Evolutionary conservation across 2,329 filamentous ascomycete species (phyloP).

Genomic region (Talaromyces atroroseus): DNA sequence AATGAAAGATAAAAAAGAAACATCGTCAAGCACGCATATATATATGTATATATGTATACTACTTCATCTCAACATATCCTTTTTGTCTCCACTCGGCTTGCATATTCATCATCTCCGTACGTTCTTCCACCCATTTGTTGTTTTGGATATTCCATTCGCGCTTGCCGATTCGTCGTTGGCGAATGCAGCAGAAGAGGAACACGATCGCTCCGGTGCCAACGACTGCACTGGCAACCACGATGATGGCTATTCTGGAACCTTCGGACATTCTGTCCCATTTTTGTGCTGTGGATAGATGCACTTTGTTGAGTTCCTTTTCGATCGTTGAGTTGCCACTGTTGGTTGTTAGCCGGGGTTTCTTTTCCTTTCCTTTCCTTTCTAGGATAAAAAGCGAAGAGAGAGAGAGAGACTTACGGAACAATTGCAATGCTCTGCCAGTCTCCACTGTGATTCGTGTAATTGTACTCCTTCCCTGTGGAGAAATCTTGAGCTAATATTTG

Average conservation of each 20-base stretch:
- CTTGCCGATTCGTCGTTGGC: constrained; percentile 46
- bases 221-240: constrained; percentile 32
- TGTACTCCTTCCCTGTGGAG: constrained; percentile 59
- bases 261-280: constrained; percentile 42
- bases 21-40: constrained; percentile 1
- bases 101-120: constrained; percentile 34
- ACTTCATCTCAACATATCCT: constrained; percentile 22
- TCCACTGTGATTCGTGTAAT: constrained; percentile 58
- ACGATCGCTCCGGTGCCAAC: constrained; percentile 28
- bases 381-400: no score
- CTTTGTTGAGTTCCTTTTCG: constrained; percentile 28
- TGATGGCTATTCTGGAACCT: constrained; percentile 47
- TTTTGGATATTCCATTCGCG: constrained; percentile 45
- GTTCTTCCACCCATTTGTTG: constrained; percentile 39
- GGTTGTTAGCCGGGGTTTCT: neutral
- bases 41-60: neutral
- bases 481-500: constrained; percentile 54
- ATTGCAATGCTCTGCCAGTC: constrained; percentile 61
- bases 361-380: neutral
- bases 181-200: constrained; percentile 44
- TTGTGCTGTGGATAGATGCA: constrained; percentile 30
- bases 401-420: constrained; percentile 31
- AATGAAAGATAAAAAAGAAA: neutral
- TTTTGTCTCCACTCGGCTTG: constrained; percentile 35
- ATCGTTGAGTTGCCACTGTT: constrained; percentile 60